Evolutionary conservation across 2,329 filamentous ascomycete species (phyloP).

Genomic region (Fusarium tupiense): DNA sequence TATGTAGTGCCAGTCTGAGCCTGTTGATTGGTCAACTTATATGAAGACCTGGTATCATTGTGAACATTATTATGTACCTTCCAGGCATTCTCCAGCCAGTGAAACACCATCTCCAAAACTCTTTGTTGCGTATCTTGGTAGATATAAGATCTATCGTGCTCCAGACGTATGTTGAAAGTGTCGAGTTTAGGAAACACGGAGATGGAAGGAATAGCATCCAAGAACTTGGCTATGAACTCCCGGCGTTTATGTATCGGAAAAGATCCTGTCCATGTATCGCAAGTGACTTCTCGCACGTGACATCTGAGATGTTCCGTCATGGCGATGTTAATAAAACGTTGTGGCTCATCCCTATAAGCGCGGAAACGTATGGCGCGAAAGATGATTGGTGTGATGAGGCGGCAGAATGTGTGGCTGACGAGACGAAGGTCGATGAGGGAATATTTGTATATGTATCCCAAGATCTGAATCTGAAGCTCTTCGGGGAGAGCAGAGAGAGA

Average conservation of each 20-base stretch:
- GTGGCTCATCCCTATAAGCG: not conserved
- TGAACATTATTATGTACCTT: not conserved
- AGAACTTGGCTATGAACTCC: not conserved
- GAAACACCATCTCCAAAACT: conserved; percentile 14
- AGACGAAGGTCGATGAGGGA: not conserved
- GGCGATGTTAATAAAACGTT: not conserved
- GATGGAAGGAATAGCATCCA: conserved; percentile 1
- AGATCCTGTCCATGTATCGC: conserved; percentile 3
- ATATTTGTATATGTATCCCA: not conserved
- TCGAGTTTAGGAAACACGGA: not conserved
- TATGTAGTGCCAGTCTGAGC: not conserved
- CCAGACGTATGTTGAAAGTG: conserved; percentile 6
- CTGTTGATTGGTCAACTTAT: not conserved
- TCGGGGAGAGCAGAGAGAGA: not conserved
- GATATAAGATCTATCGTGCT: not conserved
- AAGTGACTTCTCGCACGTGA: conserved; percentile 7
- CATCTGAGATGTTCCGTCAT: not conserved
- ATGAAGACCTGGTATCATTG: not conserved
- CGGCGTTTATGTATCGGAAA: not conserved
- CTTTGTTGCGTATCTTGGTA: too few relatives aligned
- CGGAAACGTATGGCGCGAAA: conserved; percentile 9
- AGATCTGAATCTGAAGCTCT: not conserved
- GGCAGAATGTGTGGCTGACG: not conserved
- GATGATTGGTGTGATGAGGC: not conserved
- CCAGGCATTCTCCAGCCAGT: conserved; percentile 10